Percentiles rank a stretch among this genome's conserved stretches.
These are phyloP conservation scores for Fusarium pseudoanthophilum DNA, from an alignment of 2,329 filamentous ascomycete species.

Conservation along the genomic window DNA sequence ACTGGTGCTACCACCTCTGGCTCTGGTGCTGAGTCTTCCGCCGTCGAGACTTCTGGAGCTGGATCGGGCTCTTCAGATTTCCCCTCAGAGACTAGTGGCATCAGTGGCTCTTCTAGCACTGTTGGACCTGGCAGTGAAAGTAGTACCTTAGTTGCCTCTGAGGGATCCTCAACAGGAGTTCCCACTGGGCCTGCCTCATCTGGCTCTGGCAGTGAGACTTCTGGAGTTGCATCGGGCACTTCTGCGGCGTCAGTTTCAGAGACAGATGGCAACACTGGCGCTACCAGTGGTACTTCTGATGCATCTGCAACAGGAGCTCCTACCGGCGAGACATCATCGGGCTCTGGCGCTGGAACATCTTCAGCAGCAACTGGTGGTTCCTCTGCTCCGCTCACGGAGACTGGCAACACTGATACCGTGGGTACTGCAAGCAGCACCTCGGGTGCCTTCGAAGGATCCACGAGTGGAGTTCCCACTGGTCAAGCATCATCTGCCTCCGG, in stretches of 20 bases:
- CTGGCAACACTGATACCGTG: background rate
- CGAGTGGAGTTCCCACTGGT: background rate
- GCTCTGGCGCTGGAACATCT: background rate
- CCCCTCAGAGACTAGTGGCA: background rate
- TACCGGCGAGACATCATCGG: too few species aligned
- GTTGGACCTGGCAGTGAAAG: too few species aligned
- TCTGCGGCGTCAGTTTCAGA: too few species aligned
- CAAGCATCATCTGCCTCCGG: background rate
- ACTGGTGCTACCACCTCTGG: background rate
- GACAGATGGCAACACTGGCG: too few species aligned
- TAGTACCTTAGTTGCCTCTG: too few species aligned
- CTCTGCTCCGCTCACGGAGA: background rate
- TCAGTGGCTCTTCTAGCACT: too few species aligned
- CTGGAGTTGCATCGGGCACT: too few species aligned
- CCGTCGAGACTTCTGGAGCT: background rate
- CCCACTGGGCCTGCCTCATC: background rate
- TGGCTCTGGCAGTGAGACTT: too few species aligned
- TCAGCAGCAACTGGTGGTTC: background rate
- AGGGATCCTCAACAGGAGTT: too few species aligned
- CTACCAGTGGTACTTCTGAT: too few species aligned
- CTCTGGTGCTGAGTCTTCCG: background rate
- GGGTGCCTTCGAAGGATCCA: background rate
- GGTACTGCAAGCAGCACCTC: background rate
- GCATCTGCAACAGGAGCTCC: too few species aligned
- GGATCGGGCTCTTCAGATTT: background rate